Evolutionary conservation across 306 rosid genomes (phyloP).

Genomic region (Castanea mollissima): DNA sequence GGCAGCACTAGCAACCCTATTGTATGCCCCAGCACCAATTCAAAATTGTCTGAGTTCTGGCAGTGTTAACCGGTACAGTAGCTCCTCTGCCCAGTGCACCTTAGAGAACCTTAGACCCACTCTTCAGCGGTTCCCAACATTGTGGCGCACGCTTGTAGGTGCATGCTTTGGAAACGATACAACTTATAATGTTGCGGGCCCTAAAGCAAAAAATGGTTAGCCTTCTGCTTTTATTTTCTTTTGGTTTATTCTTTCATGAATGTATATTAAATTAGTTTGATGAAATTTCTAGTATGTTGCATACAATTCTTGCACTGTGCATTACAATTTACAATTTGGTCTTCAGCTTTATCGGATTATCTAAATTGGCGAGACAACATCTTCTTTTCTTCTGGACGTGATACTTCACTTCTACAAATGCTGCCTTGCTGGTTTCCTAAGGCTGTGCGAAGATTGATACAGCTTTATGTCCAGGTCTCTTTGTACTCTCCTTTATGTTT

Average conservation of each 20-base stretch:
- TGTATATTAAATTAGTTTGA: constrained; percentile 20
- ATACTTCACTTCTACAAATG: constrained; percentile 92
- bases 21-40: constrained; percentile 77
- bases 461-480: constrained; percentile 84
- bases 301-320: neutral
- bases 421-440: constrained; percentile 97
- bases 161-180: constrained; percentile 81
- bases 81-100: constrained; percentile 89
- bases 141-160: constrained; percentile 76
- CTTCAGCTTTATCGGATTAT: constrained; percentile 72
- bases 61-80: constrained; percentile 71
- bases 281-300: neutral
- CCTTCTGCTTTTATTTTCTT: constrained; percentile 19
- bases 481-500: constrained; percentile 26
- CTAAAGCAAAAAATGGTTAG: constrained; percentile 76
- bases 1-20: constrained; percentile 91
- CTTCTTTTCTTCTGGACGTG: constrained; percentile 81
- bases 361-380: constrained; percentile 80
- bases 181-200: constrained; percentile 44
- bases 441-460: constrained; percentile 76
- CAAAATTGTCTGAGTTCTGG: constrained; percentile 82
- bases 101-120: constrained; percentile 89
- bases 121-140: constrained; percentile 78
- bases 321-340: constrained; percentile 17
- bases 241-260: constrained; percentile 5